Conservation (phyloP, 2,329 filamentous ascomycete genomes). For the Apiospora koreana region DNA sequence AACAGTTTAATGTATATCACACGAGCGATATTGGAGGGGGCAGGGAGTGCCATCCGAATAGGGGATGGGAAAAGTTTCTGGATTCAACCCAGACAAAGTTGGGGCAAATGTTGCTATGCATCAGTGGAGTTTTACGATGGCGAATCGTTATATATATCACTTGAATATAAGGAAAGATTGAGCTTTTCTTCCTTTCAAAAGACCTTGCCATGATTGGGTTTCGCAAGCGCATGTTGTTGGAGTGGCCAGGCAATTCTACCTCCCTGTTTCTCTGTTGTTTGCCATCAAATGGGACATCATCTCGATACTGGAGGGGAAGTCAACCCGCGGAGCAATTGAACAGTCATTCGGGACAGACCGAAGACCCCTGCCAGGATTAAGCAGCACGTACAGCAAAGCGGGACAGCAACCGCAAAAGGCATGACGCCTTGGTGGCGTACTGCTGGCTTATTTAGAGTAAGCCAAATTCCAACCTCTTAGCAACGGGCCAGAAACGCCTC, state of each 20-base stretch:
- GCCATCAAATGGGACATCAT: neutral
- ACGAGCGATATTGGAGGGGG: neutral
- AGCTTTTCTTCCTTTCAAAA: neutral
- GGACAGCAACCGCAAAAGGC: neutral
- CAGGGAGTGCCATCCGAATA: neutral
- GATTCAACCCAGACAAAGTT: constrained; percentile 12
- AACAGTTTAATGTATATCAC: constrained; percentile 8
- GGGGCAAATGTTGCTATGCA: constrained; percentile 1
- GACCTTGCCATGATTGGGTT: neutral
- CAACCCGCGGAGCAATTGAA: neutral
- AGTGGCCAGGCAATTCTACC: no score
- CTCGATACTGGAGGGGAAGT: neutral
- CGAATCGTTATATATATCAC: neutral
- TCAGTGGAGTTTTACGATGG: neutral
- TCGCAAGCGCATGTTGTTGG: neutral
- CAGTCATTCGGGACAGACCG: neutral
- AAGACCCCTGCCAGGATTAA: neutral
- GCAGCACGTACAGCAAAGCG: neutral
- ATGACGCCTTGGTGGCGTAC: neutral
- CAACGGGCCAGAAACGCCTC: no score
- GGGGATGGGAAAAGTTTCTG: constrained; percentile 1
- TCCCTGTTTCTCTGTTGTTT: neutral
- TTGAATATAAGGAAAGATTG: neutral
- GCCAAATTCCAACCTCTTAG: neutral
- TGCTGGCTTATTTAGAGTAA: neutral